phyloP scores from a whole-genome alignment of 129 eudicot genomes.

The Centella asiatica region DNA sequence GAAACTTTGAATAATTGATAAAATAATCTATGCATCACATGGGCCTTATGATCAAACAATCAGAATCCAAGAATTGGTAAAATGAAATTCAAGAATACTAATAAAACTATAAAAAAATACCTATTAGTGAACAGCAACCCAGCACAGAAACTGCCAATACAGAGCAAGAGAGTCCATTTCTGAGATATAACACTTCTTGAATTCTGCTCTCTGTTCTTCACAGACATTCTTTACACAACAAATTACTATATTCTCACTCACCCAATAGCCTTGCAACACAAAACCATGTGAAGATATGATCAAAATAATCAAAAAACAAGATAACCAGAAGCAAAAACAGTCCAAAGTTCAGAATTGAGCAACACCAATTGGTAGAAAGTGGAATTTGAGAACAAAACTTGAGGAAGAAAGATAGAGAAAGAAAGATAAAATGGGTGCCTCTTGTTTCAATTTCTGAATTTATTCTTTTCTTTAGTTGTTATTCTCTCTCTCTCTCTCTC shows the following conservation, averaged over 20 bases:
- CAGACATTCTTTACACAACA: slow-evolving; percentile 19
- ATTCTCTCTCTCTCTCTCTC: slow-evolving; percentile 11
- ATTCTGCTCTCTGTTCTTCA: slow-evolving; percentile 64
- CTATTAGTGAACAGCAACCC: slow-evolving; percentile 92
- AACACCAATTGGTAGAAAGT: slow-evolving; percentile 5
- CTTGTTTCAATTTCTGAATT: slow-evolving; percentile 26
- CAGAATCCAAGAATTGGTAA: background rate
- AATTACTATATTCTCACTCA: background rate
- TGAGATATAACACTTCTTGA: slow-evolving; percentile 51
- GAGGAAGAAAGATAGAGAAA: slow-evolving; percentile 25
- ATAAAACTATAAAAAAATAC: slow-evolving; percentile 20
- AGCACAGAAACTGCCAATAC: slow-evolving; percentile 70
- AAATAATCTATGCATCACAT: background rate
- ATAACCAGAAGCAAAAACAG: slow-evolving; percentile 22
- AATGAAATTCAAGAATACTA: background rate
- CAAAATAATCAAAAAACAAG: slow-evolving; percentile 1
- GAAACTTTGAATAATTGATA: background rate
- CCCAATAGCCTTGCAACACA: slow-evolving; percentile 10
- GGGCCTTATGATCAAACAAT: background rate
- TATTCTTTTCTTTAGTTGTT: slow-evolving; percentile 35
- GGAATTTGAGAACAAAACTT: slow-evolving; percentile 9
- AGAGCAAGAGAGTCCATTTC: slow-evolving; percentile 62
- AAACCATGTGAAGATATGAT: slow-evolving; percentile 9
- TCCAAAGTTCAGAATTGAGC: slow-evolving; percentile 14
- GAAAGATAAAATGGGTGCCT: slow-evolving; percentile 15